Conservation (phyloP, 129 eudicot species). For the Apium graveolens region DNA sequence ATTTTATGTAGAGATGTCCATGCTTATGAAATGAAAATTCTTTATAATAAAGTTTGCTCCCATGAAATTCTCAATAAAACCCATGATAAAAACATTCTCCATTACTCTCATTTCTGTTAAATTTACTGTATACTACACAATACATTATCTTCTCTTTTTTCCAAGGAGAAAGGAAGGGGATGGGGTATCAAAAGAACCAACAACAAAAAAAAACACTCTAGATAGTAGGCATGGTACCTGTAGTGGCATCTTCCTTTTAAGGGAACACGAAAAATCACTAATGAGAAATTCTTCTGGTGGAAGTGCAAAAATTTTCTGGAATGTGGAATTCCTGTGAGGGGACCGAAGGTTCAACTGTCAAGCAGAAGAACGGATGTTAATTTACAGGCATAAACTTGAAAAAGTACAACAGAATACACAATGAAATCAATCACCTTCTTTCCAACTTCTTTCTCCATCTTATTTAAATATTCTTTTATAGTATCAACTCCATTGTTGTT, state of each 20-base stretch:
- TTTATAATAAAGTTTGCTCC: background rate
- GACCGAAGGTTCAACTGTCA: conserved; percentile 76
- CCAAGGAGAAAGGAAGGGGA: background rate
- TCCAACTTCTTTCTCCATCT: conserved; percentile 93
- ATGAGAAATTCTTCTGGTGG: conserved; percentile 95
- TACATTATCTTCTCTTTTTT: background rate
- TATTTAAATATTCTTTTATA: conserved; percentile 71
- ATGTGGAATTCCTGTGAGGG: conserved; percentile 75
- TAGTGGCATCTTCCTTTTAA: conserved; percentile 72
- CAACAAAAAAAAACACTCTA: background rate
- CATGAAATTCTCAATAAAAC: background rate
- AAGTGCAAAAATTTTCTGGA: conserved; percentile 73
- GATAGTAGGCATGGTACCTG: conserved; percentile 43
- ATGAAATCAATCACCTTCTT: conserved; percentile 51
- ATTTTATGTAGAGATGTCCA: background rate
- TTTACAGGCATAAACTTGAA: background rate
- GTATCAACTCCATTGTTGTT: conserved; percentile 92
- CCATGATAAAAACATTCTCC: background rate
- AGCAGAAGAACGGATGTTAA: conserved; percentile 15
- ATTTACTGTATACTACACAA: background rate
- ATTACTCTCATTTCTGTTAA: background rate
- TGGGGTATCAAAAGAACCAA: background rate
- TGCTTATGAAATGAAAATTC: background rate
- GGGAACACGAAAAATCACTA: conserved; percentile 78
- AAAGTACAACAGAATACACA: background rate